Conservation (phyloP, 495 filamentous ascomycete genomes). For the Terfezia boudieri region DNA sequence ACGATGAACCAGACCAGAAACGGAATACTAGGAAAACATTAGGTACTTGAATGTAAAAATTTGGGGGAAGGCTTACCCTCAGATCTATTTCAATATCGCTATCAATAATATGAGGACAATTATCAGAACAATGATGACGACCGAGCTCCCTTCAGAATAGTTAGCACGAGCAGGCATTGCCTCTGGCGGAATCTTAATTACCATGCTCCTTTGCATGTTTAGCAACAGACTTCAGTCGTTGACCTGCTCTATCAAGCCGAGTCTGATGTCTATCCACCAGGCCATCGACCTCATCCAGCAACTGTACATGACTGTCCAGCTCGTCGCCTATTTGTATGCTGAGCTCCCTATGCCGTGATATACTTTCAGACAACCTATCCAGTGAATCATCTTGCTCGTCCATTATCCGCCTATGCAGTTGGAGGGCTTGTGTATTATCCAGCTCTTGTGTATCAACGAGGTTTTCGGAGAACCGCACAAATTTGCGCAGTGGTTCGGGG, state of each 20-base stretch:
- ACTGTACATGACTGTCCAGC: slow-evolving; percentile 64
- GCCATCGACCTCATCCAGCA: slow-evolving; percentile 74
- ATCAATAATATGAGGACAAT: slow-evolving; percentile 58
- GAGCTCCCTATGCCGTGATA: slow-evolving; percentile 78
- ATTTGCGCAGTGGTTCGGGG: slow-evolving; percentile 18
- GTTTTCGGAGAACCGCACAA: slow-evolving; percentile 75
- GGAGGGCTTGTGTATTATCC: slow-evolving; percentile 69
- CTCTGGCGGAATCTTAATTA: slow-evolving; percentile 20
- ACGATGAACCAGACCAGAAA: slow-evolving; percentile 6
- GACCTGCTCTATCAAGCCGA: slow-evolving; percentile 49
- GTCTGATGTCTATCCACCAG: slow-evolving; percentile 59
- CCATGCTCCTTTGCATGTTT: slow-evolving; percentile 54
- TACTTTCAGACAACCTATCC: slow-evolving; percentile 63
- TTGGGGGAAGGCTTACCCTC: too few species aligned
- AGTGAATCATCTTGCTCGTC: slow-evolving; percentile 78
- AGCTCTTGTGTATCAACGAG: slow-evolving; percentile 32
- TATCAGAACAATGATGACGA: slow-evolving; percentile 50
- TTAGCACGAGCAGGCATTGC: too few species aligned
- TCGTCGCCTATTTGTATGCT: slow-evolving; percentile 94
- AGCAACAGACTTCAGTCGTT: slow-evolving; percentile 44
- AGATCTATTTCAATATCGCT: slow-evolving; percentile 44
- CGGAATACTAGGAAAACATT: not conserved
- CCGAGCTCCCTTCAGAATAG: slow-evolving; percentile 10
- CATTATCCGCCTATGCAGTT: slow-evolving; percentile 56
- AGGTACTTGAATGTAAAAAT: too few species aligned